phyloP scores from a whole-genome alignment of 2,329 filamentous ascomycete genomes.

The Rhynchosporium secalis region DNA sequence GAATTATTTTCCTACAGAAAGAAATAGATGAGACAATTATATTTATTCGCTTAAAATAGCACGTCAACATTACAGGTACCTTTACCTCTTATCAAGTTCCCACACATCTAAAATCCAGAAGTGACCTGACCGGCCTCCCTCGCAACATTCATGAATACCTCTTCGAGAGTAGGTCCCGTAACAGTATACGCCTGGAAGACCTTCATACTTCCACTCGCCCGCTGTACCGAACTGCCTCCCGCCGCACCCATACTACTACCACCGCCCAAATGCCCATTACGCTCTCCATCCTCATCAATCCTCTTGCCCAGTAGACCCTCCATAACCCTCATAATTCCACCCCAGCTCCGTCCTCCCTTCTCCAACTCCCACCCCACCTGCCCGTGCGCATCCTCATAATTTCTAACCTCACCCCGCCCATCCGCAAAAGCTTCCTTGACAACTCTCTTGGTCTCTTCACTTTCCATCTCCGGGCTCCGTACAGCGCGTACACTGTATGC shows the following conservation, averaged over 20 bases:
- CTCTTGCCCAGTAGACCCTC: conserved; percentile 32
- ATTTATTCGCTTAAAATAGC: neutral
- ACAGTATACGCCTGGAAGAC: conserved; percentile 33
- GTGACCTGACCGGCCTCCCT: conserved; percentile 25
- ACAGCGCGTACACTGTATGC: conserved; percentile 30
- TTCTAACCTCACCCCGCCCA: conserved; percentile 18
- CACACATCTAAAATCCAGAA: no score
- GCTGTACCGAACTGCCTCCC: conserved; percentile 18
- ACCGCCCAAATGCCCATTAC: conserved; percentile 1
- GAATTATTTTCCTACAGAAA: no score
- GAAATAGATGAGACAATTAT: neutral
- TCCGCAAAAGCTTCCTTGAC: conserved; percentile 13
- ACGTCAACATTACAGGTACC: no score
- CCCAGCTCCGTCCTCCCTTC: conserved; percentile 28
- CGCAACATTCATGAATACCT: conserved; percentile 38
- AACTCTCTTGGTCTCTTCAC: conserved; percentile 20
- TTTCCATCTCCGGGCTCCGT: conserved; percentile 6
- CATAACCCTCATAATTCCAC: conserved; percentile 32
- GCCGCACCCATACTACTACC: neutral
- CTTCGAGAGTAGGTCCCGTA: conserved; percentile 33
- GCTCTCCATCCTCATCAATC: conserved; percentile 21
- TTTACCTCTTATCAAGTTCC: no score
- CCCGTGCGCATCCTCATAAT: conserved; percentile 27
- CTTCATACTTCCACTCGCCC: conserved; percentile 9
- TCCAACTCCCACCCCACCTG: conserved; percentile 32